These are phyloP conservation scores for Fraxinus albicans DNA, from an alignment of 305 asterid genomes.

Conservation along the genomic window DNA sequence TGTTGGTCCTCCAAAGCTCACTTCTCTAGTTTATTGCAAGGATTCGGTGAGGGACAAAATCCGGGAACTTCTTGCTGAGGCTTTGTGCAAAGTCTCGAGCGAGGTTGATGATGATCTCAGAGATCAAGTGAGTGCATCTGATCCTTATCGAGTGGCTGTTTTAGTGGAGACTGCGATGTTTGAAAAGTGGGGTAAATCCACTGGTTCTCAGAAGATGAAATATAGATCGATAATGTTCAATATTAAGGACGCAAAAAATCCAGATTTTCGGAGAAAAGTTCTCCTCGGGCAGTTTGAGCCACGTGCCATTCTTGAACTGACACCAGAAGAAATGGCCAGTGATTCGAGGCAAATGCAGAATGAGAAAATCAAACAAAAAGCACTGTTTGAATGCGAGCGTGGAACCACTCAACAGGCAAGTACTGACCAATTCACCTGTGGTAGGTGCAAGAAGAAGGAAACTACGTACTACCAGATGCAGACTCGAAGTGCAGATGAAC, in stretches of 20 bases:
- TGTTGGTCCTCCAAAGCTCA: constrained; percentile 60
- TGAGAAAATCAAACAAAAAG: constrained; percentile 73
- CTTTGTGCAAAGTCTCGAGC: constrained; percentile 59
- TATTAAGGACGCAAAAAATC: constrained; percentile 76
- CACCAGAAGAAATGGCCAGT: constrained; percentile 90
- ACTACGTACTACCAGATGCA: constrained; percentile 84
- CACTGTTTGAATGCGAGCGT: constrained; percentile 70
- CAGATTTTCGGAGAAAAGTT: constrained; percentile 80
- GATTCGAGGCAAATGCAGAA: constrained; percentile 69
- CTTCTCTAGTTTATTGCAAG: constrained; percentile 70
- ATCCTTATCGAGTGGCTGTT: constrained; percentile 84
- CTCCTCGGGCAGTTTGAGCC: constrained; percentile 64
- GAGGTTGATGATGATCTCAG: constrained; percentile 52
- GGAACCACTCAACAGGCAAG: constrained; percentile 70
- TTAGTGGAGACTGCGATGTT: constrained; percentile 74
- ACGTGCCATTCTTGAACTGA: constrained; percentile 40
- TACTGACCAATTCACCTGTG: constrained; percentile 72
- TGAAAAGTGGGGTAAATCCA: constrained; percentile 84
- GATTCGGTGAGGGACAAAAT: constrained; percentile 77
- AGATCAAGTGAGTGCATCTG: constrained; percentile 45
- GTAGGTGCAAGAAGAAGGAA: constrained; percentile 34
- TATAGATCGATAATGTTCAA: constrained; percentile 89
- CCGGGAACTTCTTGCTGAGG: constrained; percentile 75
- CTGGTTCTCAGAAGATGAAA: constrained; percentile 68
- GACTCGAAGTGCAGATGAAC: constrained; percentile 93